phyloP scores from a whole-genome alignment of 164 flowering plant genomes.

The Buxus sempervirens region DNA sequence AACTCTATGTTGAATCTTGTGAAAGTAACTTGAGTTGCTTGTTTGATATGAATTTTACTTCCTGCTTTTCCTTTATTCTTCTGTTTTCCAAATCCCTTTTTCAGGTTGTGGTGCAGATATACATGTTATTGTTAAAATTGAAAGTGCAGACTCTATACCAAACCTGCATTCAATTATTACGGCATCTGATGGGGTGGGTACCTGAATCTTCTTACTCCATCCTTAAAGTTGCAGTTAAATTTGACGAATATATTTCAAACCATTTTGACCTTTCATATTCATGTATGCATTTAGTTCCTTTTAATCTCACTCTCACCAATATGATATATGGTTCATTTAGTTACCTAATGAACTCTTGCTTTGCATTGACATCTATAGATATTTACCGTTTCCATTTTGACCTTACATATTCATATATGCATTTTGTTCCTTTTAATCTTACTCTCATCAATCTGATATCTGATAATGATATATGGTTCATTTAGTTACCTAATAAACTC shows the following conservation, averaged over 20 bases:
- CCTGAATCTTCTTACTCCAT: slow-evolving; percentile 10
- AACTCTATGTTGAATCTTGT: background rate
- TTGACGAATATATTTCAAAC: background rate
- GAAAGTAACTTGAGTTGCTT: background rate
- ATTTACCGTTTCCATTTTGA: background rate
- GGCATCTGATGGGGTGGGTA: slow-evolving; percentile 88
- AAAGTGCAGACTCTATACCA: slow-evolving; percentile 93
- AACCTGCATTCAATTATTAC: slow-evolving; percentile 83
- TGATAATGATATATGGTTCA: background rate
- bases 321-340: background rate
- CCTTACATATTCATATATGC: background rate
- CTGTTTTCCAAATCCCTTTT: slow-evolving; percentile 3
- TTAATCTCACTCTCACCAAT: background rate
- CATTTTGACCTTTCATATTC: background rate
- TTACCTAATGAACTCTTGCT: background rate
- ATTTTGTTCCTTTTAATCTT: background rate
- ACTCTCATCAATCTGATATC: background rate
- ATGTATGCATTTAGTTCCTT: background rate
- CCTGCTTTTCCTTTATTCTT: background rate
- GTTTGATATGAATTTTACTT: background rate
- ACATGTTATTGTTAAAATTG: slow-evolving; percentile 78
- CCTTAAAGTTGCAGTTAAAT: background rate
- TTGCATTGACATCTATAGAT: background rate
- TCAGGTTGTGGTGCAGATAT: slow-evolving; percentile 82
- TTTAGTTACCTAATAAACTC: background rate